These are phyloP conservation scores for Penicillium paneum DNA, from an alignment of 2,329 filamentous ascomycete genomes.

Conservation along the genomic window DNA sequence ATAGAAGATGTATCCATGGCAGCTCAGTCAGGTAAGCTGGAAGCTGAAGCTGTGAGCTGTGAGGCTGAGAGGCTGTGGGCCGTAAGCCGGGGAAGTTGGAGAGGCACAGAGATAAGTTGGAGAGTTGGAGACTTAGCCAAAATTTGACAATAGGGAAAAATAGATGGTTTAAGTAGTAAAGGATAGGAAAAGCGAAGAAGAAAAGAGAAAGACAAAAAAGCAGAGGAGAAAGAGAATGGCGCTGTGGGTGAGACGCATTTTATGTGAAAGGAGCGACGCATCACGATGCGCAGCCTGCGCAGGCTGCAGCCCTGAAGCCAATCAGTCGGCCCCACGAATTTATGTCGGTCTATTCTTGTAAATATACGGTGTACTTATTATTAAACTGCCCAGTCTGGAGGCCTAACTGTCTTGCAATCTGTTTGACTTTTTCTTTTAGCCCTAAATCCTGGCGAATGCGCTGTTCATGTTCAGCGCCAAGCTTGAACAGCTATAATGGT, in stretches of 20 bases:
- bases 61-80: too few species aligned
- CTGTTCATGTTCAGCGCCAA: neutral
- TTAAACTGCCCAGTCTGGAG: neutral
- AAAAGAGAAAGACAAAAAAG: neutral
- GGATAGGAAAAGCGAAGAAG: neutral
- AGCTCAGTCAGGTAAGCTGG: neutral
- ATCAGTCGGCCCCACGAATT: slow-evolving; percentile 9
- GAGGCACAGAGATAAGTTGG: too few species aligned
- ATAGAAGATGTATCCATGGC: slow-evolving; percentile 23
- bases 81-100: neutral
- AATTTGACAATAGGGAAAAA: neutral
- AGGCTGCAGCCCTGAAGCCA: slow-evolving; percentile 10
- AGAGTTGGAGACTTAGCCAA: neutral
- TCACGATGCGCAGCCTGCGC: neutral
- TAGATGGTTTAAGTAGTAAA: neutral
- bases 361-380: slow-evolving; percentile 1
- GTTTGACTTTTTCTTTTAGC: neutral
- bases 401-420: too few species aligned
- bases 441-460: neutral
- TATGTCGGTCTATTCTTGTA: neutral
- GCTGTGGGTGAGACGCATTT: slow-evolving; percentile 13
- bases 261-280: slow-evolving; percentile 4
- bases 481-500: neutral
- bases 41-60: neutral
- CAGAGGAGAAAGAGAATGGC: slow-evolving; percentile 6